A percentile compares a stretch with the other conserved stretches of the same genome.
Evolutionary conservation across 2,329 filamentous ascomycete species (phyloP).

Genomic region (Fusarium torulosum): DNA sequence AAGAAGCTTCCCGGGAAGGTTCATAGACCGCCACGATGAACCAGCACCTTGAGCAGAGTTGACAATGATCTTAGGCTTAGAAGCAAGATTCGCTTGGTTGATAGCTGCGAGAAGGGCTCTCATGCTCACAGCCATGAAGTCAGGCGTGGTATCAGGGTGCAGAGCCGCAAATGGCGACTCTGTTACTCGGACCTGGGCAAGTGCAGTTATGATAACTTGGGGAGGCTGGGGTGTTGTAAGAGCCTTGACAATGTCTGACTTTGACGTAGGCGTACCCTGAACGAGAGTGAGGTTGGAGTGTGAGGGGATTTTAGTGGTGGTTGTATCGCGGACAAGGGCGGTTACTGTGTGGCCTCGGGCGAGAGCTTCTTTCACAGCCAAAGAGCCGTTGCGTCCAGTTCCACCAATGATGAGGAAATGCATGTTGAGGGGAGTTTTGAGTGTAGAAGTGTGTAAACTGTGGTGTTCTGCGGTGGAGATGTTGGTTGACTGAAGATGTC

Average conservation of each 20-base stretch:
- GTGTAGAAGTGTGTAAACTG: not conserved
- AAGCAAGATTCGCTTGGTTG: fast-evolving
- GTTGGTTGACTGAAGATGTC: not conserved
- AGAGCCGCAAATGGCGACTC: conserved; percentile 27
- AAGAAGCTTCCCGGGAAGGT: conserved; percentile 15
- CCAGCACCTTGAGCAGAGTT: conserved; percentile 29
- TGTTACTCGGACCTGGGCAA: conserved; percentile 17
- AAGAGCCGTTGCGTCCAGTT: conserved; percentile 35
- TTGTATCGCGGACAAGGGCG: conserved; percentile 17
- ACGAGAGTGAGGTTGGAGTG: conserved; percentile 22
- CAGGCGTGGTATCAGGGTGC: conserved; percentile 16
- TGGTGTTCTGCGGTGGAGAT: not conserved
- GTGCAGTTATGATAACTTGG: conserved; percentile 8
- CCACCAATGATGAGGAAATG: conserved; percentile 31
- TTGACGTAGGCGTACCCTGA: conserved; percentile 23
- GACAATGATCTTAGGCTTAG: conserved; percentile 7
- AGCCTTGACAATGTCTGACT: conserved; percentile 7
- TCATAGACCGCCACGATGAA: conserved; percentile 25
- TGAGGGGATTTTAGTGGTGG: not conserved
- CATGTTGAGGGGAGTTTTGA: conserved; percentile 3
- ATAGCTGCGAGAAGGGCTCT: not conserved
- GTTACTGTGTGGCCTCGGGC: conserved; percentile 24
- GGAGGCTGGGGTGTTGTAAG: conserved; percentile 3
- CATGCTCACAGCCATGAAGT: conserved; percentile 33
- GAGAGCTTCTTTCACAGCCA: conserved; percentile 24